phyloP scores from a whole-genome alignment of 106 monocot genomes.

The Dioscorea alata region DNA sequence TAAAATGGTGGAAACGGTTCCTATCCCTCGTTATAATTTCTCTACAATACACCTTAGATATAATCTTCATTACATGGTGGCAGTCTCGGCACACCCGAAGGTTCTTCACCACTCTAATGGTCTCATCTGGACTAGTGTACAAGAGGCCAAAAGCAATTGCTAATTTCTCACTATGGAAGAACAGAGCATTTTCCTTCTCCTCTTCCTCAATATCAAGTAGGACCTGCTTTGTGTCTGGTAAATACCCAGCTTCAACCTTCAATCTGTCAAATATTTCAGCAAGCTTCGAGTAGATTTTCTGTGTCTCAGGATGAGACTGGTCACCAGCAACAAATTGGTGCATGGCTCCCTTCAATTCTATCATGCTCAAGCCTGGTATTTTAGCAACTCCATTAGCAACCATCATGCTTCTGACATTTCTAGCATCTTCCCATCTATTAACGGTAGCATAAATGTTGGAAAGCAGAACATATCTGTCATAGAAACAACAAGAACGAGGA shows the following conservation, averaged over 20 bases:
- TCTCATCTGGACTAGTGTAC: background rate
- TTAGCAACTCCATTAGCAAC: conserved; percentile 23
- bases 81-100: conserved; percentile 39
- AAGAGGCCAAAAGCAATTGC: conserved; percentile 36
- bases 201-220: conserved; percentile 35
- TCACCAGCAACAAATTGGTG: conserved; percentile 55
- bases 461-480: conserved; percentile 45
- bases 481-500: background rate
- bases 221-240: conserved; percentile 28
- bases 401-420: conserved; percentile 40
- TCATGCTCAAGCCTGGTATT: conserved; percentile 40
- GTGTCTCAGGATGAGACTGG: conserved; percentile 24
- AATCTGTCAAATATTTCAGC: conserved; percentile 19
- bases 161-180: conserved; percentile 35
- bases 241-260: conserved; percentile 28
- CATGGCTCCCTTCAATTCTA: conserved; percentile 36
- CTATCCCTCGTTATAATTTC: conserved; percentile 49
- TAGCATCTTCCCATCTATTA: conserved; percentile 40
- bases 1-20: conserved; percentile 36
- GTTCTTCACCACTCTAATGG: conserved; percentile 36
- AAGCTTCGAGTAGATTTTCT: conserved; percentile 19
- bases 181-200: conserved; percentile 25
- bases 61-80: conserved; percentile 27
- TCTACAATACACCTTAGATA: conserved; percentile 27
- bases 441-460: conserved; percentile 49